Base-by-base conservation (phyloP, 1,284 basidiomycete genomes). In the Tilletiopsis washingtonensis region DNA sequence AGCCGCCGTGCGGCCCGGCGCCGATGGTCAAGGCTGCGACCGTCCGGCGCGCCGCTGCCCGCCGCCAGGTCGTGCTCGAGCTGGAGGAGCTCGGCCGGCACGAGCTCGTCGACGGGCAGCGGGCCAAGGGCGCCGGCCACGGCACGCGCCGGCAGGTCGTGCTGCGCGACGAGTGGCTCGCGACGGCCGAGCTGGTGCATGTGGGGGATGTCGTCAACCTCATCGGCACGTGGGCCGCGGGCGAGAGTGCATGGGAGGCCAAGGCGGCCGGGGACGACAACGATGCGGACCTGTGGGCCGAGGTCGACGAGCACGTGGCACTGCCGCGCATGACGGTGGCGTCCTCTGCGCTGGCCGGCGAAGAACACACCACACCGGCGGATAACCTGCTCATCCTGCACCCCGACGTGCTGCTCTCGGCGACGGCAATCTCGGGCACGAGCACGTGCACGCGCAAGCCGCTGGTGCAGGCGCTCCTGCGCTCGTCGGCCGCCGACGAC, bases 361-460 rank as follows among this genome's bases (percentile, higher is more conserved):
- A 34, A n/a, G 27, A 27, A 24, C 7, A 36, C 32, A 2, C 40
- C 24, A n/a, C n/a, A n/a, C 12, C 20, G 37, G 23, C 50, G 21
- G 53, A 58, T 36, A 68, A 68, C 25, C 54, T 71, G n/a, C 49
- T 71, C 6, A 61, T 71, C 11, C 48, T 66, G 12, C 69, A 71
- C 45, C 69, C 69, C 1, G 69, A 71, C 39, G 45, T 66, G 11
- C 61, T 71, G 3, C 53, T 71, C 1, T 58, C 66, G 2, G 60
- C 67, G 0, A 71, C 69, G 24, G 54, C 61, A 19, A 59, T 71
- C 6, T 62, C 66, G 12, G 61, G 62, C 23, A 59, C 63, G 11
- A 53, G 67, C 2, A 61, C 59, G 7, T 71, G 69, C 45, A 52
- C 64, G 45, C 65, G 69, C 15, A 62, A 58, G 40, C 58, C 69